Conservation (phyloP, 2,329 filamentous ascomycete species). For the Cylindrodendrum hubeiense region DNA sequence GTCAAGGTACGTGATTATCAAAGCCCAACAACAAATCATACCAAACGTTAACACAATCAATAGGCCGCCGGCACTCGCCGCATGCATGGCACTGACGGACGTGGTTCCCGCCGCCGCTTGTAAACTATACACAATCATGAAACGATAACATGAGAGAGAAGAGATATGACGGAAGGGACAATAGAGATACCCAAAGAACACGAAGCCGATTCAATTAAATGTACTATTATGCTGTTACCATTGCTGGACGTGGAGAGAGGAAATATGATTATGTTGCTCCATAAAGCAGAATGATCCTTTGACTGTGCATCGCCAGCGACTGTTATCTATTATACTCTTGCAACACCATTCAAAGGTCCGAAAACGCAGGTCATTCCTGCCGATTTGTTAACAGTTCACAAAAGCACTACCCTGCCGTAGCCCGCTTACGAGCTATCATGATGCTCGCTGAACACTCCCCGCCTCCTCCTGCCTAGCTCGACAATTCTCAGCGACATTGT, state of each 20-base stretch:
- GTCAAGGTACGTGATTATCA: constrained; percentile 71
- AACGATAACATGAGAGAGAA: background rate
- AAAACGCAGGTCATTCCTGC: background rate
- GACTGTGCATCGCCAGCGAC: constrained; percentile 22
- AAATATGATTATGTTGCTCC: constrained; percentile 28
- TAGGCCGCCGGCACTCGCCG: constrained; percentile 79
- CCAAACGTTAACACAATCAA: constrained; percentile 19
- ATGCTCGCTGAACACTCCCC: background rate
- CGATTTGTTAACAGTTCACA: background rate
- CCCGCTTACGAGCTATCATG: background rate
- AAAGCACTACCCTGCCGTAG: background rate
- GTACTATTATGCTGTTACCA: constrained; percentile 41
- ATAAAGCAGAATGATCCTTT: constrained; percentile 19
- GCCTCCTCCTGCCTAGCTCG: background rate
- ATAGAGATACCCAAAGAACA: constrained; percentile 16
- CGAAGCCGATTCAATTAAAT: constrained; percentile 9
- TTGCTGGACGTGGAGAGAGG: constrained; percentile 27
- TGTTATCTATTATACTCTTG: constrained; percentile 30
- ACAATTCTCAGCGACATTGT: too few species aligned
- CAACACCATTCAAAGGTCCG: constrained; percentile 4
- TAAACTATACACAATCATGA: constrained; percentile 12
- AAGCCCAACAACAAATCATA: background rate
- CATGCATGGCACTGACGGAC: constrained; percentile 81
- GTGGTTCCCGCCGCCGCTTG: constrained; percentile 59
- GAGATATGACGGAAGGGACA: constrained; percentile 5